A percentile compares a stretch with the other conserved stretches of the same genome.
phyloP scores from a whole-genome alignment of 176 grass and related monocot genomes.

The Tillandsia fasciculata region DNA sequence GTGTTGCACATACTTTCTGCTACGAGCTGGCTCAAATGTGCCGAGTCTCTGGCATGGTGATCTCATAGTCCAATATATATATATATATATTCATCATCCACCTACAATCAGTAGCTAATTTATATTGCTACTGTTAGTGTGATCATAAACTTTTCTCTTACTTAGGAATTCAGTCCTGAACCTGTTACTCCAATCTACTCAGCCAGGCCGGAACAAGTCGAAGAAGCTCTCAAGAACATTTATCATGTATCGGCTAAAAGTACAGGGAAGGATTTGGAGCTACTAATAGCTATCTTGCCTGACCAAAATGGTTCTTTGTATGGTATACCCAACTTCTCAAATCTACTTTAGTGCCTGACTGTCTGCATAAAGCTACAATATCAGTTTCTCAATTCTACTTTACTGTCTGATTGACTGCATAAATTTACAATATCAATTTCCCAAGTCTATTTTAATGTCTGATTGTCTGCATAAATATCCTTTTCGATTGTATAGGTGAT shows the following conservation, averaged over 20 bases:
- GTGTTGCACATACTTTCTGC: slow-evolving; percentile 27
- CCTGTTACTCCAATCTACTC: slow-evolving; percentile 8
- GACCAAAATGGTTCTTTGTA: slow-evolving; percentile 42
- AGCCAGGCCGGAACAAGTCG: slow-evolving; percentile 3
- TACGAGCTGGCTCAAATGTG: slow-evolving; percentile 37
- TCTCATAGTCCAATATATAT: not conserved
- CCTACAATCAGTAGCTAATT: not conserved
- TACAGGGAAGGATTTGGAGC: slow-evolving; percentile 4
- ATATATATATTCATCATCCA: not conserved
- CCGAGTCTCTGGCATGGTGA: slow-evolving; percentile 45
- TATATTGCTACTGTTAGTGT: not conserved
- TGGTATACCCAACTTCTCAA: slow-evolving; percentile 21
- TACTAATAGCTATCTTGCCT: slow-evolving; percentile 27
- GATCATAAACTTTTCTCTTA: not conserved
- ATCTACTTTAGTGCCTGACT: not conserved
- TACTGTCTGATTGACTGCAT: not conserved
- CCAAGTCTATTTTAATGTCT: not conserved
- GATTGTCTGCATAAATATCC: not conserved
- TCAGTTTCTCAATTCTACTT: not conserved
- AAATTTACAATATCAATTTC: not conserved
- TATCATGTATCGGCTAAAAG: slow-evolving; percentile 2
- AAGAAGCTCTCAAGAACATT: not conserved
- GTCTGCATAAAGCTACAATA: not conserved
- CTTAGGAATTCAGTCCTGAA: slow-evolving; percentile 10
- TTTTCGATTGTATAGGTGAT: slow-evolving; percentile 23